phyloP scores from a whole-genome alignment of 164 flowering plant species.

The Saururus chinensis region DNA sequence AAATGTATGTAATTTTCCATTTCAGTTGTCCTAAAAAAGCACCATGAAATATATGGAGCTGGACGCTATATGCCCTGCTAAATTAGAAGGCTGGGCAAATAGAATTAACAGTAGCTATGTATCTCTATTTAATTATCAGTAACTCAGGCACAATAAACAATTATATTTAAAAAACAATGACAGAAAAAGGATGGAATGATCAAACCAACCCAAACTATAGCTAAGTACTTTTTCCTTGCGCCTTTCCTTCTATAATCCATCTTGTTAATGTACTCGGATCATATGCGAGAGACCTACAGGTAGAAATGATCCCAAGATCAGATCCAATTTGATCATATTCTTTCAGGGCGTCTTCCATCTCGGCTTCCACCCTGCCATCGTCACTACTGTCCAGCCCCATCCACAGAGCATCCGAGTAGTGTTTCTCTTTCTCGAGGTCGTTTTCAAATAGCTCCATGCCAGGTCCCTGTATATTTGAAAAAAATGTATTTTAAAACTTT shows the following conservation, averaged over 20 bases:
- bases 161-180: no score
- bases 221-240: constrained; percentile 10
- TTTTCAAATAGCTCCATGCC: constrained; percentile 55
- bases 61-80: no score
- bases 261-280: constrained; percentile 71
- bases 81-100: no score
- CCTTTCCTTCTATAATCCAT: constrained; percentile 60
- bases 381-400: constrained; percentile 33
- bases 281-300: constrained; percentile 42
- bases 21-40: no score
- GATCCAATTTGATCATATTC: constrained; percentile 54
- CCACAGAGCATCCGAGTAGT: constrained; percentile 49
- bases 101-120: no score
- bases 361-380: constrained; percentile 39
- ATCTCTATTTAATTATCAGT: no score
- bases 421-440: constrained; percentile 61
- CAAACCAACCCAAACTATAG: neutral
- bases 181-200: neutral
- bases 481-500: neutral
- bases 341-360: constrained; percentile 64
- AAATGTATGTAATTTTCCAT: no score
- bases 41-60: no score
- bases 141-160: no score
- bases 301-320: constrained; percentile 58
- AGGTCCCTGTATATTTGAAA: constrained; percentile 44